Percentiles rank a stretch among this genome's conserved stretches.
phyloP scores from a whole-genome alignment of 495 filamentous ascomycete genomes.

The Trichocladium uniseriatum region DNA sequence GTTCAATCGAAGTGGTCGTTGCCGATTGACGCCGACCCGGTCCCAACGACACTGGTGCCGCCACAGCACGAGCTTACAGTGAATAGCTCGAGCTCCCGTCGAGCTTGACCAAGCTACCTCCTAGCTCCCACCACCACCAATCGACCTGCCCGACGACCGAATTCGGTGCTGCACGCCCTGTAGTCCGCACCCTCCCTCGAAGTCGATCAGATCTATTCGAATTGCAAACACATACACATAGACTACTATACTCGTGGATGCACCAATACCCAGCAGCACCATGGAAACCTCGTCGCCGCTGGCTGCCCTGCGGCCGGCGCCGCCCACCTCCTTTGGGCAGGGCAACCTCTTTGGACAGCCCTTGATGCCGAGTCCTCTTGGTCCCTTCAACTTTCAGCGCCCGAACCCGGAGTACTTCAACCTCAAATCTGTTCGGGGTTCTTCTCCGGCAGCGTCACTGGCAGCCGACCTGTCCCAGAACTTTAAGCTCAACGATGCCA shows the following conservation, averaged over 20 bases:
- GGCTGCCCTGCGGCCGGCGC: conserved; percentile 83
- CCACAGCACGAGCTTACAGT: conserved; percentile 18
- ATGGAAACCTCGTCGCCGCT: conserved; percentile 95
- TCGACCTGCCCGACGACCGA: neutral
- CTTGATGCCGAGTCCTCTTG: conserved; percentile 46
- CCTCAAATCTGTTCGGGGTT: conserved; percentile 63
- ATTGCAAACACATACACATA: neutral
- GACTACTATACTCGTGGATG: neutral
- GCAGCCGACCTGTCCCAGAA: conserved; percentile 94
- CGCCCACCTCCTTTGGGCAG: conserved; percentile 40
- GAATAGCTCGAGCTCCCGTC: neutral
- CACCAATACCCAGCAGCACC: conserved; percentile 1
- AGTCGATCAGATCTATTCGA: neutral
- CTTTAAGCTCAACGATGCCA: conserved; percentile 81
- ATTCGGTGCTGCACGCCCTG: neutral
- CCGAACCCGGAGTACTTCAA: conserved; percentile 63
- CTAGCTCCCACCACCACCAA: neutral
- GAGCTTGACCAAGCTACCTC: neutral
- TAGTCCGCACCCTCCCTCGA: neutral
- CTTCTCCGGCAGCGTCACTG: conserved; percentile 81
- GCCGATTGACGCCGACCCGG: conserved; percentile 9
- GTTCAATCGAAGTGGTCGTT: conserved; percentile 1
- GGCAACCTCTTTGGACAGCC: conserved; percentile 36
- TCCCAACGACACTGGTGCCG: neutral
- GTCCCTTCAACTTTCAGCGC: conserved; percentile 42